Percentiles rank a stretch among this genome's conserved stretches.
Conservation (phyloP, 2,329 filamentous ascomycete species). For the Pochonia chlamydosporia region DNA sequence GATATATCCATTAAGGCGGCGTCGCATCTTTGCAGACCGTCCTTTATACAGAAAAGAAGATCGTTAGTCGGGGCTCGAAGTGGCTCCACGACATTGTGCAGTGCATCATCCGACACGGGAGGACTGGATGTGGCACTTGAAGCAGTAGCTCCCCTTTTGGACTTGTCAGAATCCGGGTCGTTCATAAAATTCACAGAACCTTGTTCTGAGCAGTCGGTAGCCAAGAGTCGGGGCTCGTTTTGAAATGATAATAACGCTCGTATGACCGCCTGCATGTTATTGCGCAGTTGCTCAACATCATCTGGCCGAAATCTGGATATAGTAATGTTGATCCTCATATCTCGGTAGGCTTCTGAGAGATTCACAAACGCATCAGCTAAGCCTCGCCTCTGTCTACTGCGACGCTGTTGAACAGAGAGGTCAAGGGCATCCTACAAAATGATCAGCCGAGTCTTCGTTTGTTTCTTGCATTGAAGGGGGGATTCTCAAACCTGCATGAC, state of each 20-base stretch:
- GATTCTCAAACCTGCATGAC: constrained; percentile 35
- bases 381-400: constrained; percentile 30
- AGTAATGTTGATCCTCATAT: constrained; percentile 51
- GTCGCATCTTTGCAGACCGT: constrained; percentile 40
- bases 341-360: constrained; percentile 49
- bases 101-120: constrained; percentile 8
- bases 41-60: constrained; percentile 40
- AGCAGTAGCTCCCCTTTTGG: background rate
- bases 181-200: constrained; percentile 13
- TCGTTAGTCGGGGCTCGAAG: constrained; percentile 41
- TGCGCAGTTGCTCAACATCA: constrained; percentile 45
- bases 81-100: constrained; percentile 17
- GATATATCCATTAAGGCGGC: constrained; percentile 49
- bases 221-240: constrained; percentile 41
- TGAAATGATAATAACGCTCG: constrained; percentile 47
- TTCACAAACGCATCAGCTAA: constrained; percentile 48
- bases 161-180: background rate
- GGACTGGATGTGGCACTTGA: background rate
- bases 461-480: no score
- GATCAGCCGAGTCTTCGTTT: background rate
- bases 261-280: constrained; percentile 49
- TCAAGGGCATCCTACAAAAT: constrained; percentile 24
- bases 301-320: constrained; percentile 45
- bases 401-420: background rate
- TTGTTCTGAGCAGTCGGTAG: constrained; percentile 16